Percentiles rank a stretch among this genome's conserved stretches.
Conservation (phyloP, 805 yeast genomes). For the Candida dendrica region DNA sequence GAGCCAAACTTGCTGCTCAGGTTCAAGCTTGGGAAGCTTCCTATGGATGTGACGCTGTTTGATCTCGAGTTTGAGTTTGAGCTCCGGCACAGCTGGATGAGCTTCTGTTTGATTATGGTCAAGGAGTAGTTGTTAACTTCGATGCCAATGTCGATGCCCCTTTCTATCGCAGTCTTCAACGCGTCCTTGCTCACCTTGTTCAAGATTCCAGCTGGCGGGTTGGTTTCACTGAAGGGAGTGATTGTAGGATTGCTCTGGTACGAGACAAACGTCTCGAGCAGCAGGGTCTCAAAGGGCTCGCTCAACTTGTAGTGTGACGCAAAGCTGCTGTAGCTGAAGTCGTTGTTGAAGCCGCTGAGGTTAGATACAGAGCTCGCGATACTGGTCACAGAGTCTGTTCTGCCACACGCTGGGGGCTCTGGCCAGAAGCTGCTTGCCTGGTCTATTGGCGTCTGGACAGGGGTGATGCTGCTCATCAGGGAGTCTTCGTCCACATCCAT, state of each 20-base stretch:
- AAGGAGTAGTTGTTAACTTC: conserved; percentile 30
- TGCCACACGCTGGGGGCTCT: conserved; percentile 15
- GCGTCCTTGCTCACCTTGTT: conserved; percentile 54
- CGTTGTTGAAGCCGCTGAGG: conserved; percentile 8
- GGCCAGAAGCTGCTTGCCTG: conserved; percentile 9
- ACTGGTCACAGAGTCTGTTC: conserved; percentile 20
- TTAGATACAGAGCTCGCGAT: conserved; percentile 4
- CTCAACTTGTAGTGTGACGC: conserved; percentile 23
- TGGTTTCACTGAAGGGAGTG: conserved; percentile 59
- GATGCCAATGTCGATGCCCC: conserved; percentile 29
- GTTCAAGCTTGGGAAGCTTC: conserved; percentile 14
- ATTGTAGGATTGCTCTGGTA: conserved; percentile 49
- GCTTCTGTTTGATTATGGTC: conserved; percentile 29
- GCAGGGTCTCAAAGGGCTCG: conserved; percentile 34
- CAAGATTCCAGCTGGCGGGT: conserved; percentile 64
- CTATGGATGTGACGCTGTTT: conserved; percentile 13
- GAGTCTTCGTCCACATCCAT: background rate
- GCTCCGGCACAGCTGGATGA: conserved; percentile 21
- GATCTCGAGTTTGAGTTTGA: conserved; percentile 9
- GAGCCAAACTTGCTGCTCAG: conserved; percentile 12
- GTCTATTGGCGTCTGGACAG: conserved; percentile 19
- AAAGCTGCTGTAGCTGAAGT: conserved; percentile 17
- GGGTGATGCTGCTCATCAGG: background rate
- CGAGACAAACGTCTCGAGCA: conserved; percentile 39
- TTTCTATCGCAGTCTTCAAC: conserved; percentile 27